phyloP scores from a whole-genome alignment of 1,284 basidiomycete genomes.

The Moesziomyces sp. region DNA sequence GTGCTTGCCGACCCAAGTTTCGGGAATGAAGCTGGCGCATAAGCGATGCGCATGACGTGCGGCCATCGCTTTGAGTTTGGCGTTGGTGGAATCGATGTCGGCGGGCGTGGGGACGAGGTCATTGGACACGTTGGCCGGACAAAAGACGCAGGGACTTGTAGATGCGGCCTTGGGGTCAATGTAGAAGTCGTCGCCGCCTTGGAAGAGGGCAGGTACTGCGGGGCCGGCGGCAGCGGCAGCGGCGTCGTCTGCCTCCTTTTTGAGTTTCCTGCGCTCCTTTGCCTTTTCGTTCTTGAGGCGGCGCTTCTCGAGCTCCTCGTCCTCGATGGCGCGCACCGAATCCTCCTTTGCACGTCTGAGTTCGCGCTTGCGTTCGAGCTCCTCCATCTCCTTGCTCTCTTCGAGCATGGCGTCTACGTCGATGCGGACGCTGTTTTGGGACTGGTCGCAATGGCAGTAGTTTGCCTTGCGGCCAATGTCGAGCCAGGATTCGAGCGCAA shows the following conservation, averaged over 20 bases:
- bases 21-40: constrained; percentile 64
- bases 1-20: constrained; percentile 59
- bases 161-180: constrained; percentile 28
- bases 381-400: constrained; percentile 58
- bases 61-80: constrained; percentile 35
- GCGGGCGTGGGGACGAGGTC: constrained; percentile 50
- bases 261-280: constrained; percentile 36
- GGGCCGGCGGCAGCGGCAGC: constrained; percentile 20
- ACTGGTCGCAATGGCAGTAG: constrained; percentile 62
- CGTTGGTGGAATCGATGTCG: constrained; percentile 21
- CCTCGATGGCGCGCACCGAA: constrained; percentile 22
- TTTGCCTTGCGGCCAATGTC: constrained; percentile 75
- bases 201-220: constrained; percentile 20
- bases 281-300: constrained; percentile 44
- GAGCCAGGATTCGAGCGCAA: constrained; percentile 94
- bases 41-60: constrained; percentile 60
- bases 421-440: constrained; percentile 64
- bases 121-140: constrained; percentile 57
- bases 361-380: constrained; percentile 67
- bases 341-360: constrained; percentile 71
- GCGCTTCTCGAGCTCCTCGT: constrained; percentile 40
- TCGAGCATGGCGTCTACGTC: constrained; percentile 63
- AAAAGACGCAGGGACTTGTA: constrained; percentile 66
- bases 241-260: constrained; percentile 28
- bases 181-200: constrained; percentile 41